Percentiles rank a stretch among this genome's conserved stretches.
Conservation (phyloP, 352 stramenopile genomes). For the Phytopythium chamaehyphon region DNA sequence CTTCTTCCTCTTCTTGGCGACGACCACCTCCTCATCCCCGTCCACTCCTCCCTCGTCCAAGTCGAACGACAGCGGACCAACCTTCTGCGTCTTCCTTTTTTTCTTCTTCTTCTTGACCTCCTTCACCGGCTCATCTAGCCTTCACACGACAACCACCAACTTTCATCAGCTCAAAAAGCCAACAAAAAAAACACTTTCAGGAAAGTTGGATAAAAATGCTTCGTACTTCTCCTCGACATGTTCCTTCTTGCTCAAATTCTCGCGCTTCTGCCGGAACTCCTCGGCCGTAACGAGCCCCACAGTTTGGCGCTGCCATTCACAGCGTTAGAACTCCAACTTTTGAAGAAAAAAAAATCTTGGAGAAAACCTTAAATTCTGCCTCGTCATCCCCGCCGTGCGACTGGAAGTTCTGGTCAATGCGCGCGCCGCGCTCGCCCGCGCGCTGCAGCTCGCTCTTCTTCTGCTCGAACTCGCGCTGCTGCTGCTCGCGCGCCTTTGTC, state of each 20-base stretch:
- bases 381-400: conserved; percentile 78
- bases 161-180: too few species aligned
- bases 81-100: conserved; percentile 81
- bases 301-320: conserved; percentile 57
- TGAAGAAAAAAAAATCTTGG: too few species aligned
- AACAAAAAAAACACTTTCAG: too few species aligned
- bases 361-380: conserved; percentile 74
- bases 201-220: too few species aligned
- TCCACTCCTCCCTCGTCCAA: conserved; percentile 64
- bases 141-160: too few species aligned
- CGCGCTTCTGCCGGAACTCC: conserved; percentile 90
- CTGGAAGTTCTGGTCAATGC: conserved; percentile 92
- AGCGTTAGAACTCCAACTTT: not conserved
- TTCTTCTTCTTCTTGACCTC: conserved; percentile 67
- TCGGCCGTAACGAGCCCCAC: conserved; percentile 93
- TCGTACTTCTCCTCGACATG: conserved; percentile 25
- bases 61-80: conserved; percentile 75
- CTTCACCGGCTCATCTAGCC: conserved; percentile 22
- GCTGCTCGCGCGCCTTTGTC: conserved; percentile 89
- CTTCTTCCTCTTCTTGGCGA: conserved; percentile 47
- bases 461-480: conserved; percentile 93
- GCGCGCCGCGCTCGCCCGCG: conserved; percentile 66
- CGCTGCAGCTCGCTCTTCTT: conserved; percentile 90
- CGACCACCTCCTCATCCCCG: conserved; percentile 13
- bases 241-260: conserved; percentile 49